Conservation (phyloP, 2,329 filamentous ascomycete species). For the Mycosphaerella sp. region DNA sequence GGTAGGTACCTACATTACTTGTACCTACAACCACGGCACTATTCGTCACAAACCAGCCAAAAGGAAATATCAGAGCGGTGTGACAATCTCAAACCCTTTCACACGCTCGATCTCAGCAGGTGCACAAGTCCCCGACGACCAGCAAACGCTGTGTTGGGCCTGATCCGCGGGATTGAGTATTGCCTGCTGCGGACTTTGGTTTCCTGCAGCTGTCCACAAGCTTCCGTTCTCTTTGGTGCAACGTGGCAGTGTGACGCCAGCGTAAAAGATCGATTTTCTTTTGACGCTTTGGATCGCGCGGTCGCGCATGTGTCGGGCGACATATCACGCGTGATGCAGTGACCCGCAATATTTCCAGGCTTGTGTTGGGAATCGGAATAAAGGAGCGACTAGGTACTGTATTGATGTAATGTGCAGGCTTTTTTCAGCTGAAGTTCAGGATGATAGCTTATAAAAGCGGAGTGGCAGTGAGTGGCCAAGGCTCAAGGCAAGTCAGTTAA, state of each 20-base stretch:
- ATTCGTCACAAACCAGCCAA: not conserved
- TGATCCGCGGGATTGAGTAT: not conserved
- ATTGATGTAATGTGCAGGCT: no score
- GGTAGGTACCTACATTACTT: no score
- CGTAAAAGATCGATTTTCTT: not conserved
- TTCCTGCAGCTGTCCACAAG: not conserved
- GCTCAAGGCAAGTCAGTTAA: no score
- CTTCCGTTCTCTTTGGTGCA: not conserved
- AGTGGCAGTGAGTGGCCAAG: no score
- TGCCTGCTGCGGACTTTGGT: not conserved
- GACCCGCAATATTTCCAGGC: no score
- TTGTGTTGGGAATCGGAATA: no score
- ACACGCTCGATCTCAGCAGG: not conserved
- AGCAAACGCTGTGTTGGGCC: not conserved
- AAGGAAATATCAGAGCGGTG: constrained; percentile 1
- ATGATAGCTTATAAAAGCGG: no score
- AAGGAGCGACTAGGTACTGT: no score
- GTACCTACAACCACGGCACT: not conserved
- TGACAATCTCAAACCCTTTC: not conserved
- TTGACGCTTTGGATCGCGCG: not conserved
- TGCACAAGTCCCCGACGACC: not conserved
- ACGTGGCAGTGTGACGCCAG: not conserved
- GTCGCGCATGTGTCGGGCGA: constrained; percentile 1
- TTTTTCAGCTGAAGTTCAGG: no score
- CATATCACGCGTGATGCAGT: not conserved